Evolutionary conservation across 352 stramenopile genomes (phyloP).

Genomic region (Globisporangium mamillatum): DNA sequence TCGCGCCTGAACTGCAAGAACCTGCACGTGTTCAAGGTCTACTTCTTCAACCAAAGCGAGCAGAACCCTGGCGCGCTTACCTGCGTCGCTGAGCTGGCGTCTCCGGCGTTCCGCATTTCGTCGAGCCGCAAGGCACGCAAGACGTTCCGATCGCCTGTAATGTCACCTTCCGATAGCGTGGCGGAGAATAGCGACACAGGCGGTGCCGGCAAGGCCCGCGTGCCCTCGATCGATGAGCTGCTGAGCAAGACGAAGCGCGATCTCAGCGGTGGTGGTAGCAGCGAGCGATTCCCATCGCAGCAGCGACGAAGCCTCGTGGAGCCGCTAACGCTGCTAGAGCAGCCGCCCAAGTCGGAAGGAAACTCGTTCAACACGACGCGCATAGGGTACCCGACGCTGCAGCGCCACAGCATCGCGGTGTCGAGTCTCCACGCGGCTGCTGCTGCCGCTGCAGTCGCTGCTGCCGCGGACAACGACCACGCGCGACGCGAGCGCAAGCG

Average conservation of each 20-base stretch:
- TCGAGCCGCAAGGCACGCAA: slow-evolving; percentile 82
- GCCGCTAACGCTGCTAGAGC: slow-evolving; percentile 17
- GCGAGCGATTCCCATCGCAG: slow-evolving; percentile 12
- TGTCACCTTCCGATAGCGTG: slow-evolving; percentile 18
- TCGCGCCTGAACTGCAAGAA: slow-evolving; percentile 85
- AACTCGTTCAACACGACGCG: neutral
- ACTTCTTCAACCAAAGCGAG: slow-evolving; percentile 46
- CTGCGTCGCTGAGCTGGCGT: slow-evolving; percentile 56
- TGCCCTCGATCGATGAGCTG: slow-evolving; percentile 48
- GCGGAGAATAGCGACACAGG: slow-evolving; percentile 1
- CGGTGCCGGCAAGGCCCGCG: slow-evolving; percentile 7
- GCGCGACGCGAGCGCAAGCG: slow-evolving; percentile 63
- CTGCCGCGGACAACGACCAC: slow-evolving; percentile 28
- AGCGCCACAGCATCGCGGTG: slow-evolving; percentile 19
- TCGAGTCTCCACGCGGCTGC: slow-evolving; percentile 15
- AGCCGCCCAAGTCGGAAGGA: slow-evolving; percentile 13
- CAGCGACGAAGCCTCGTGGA: slow-evolving; percentile 21
- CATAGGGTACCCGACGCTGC: slow-evolving; percentile 19
- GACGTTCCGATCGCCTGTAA: slow-evolving; percentile 57
- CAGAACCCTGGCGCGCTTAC: slow-evolving; percentile 28
- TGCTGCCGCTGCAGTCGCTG: slow-evolving; percentile 1
- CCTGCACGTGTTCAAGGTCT: slow-evolving; percentile 78
- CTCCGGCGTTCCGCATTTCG: slow-evolving; percentile 72
- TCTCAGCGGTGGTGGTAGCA: neutral
- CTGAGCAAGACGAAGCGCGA: slow-evolving; percentile 23